Conservation (phyloP, 257 asterid genomes). For the Gynochthodes officinalis region DNA sequence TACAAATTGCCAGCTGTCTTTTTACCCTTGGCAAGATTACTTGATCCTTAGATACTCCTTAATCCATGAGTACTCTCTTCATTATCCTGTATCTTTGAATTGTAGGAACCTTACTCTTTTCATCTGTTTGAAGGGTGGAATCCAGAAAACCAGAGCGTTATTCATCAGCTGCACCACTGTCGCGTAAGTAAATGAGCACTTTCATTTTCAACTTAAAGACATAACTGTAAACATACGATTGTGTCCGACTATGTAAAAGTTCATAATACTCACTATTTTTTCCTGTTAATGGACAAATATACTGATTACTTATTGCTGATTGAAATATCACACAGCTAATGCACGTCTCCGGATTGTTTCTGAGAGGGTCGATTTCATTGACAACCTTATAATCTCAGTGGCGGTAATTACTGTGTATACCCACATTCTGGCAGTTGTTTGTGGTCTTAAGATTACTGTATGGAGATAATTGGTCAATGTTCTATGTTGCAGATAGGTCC, state of each 20-base stretch:
- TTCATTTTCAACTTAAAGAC: constrained; percentile 6
- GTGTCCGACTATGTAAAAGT: background rate
- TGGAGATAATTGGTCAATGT: constrained; percentile 22
- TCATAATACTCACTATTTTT: background rate
- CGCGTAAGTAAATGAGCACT: constrained; percentile 63
- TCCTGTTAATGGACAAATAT: constrained; percentile 4
- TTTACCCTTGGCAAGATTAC: constrained; percentile 1
- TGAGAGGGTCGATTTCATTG: constrained; percentile 89
- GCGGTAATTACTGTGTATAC: constrained; percentile 51
- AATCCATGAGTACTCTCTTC: constrained; percentile 31
- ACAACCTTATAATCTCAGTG: constrained; percentile 83
- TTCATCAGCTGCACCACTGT: constrained; percentile 98
- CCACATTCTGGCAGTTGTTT: constrained; percentile 5
- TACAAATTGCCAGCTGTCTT: constrained; percentile 8
- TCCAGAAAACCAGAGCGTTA: constrained; percentile 98
- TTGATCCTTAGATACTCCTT: constrained; percentile 9
- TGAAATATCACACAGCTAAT: constrained; percentile 65
- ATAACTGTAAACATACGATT: background rate
- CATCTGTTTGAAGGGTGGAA: constrained; percentile 98
- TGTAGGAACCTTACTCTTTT: constrained; percentile 90
- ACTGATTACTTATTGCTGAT: constrained; percentile 23
- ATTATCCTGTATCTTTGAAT: constrained; percentile 44
- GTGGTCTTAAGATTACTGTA: background rate
- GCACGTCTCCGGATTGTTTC: constrained; percentile 99
- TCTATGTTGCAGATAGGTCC: constrained; percentile 81